These are phyloP conservation scores for Coniochaeta hoffmannii DNA, from an alignment of 2,329 filamentous ascomycete species.

Conservation along the genomic window DNA sequence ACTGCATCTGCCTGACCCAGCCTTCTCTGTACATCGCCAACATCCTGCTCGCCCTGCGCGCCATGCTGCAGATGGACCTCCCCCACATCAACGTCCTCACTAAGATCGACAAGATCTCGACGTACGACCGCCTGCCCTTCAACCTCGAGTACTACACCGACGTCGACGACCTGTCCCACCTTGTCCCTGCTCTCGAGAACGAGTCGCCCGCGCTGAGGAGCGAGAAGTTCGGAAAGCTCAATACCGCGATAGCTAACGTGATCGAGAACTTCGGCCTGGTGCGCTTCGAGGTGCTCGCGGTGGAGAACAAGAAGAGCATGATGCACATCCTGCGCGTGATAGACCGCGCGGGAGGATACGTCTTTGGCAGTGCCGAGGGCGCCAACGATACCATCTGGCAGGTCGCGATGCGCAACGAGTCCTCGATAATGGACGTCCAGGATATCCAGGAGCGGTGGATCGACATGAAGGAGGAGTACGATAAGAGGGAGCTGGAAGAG, in stretches of 20 bases:
- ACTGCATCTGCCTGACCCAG: conserved; percentile 87
- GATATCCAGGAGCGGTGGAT: conserved; percentile 97
- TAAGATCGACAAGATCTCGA: conserved; percentile 89
- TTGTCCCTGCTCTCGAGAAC: conserved; percentile 71
- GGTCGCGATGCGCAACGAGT: conserved; percentile 77
- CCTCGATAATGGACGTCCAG: conserved; percentile 67
- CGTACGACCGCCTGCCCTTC: conserved; percentile 82
- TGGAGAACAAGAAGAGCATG: conserved; percentile 97
- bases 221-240: conserved; percentile 75
- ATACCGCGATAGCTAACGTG: conserved; percentile 77
- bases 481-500: conserved; percentile 67
- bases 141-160: conserved; percentile 97
- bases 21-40: conserved; percentile 95
- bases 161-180: conserved; percentile 82
- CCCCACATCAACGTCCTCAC: conserved; percentile 93
- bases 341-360: conserved; percentile 86
- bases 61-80: conserved; percentile 97
- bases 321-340: conserved; percentile 84
- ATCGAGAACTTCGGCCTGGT: conserved; percentile 89
- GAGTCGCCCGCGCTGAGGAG: conserved; percentile 66
- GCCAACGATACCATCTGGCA: conserved; percentile 98
- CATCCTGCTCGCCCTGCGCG: conserved; percentile 82
- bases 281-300: conserved; percentile 84
- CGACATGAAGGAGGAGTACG: conserved; percentile 80
- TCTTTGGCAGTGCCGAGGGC: conserved; percentile 83